Evolutionary conservation across 2,329 filamentous ascomycete species (phyloP).

Genomic region (Ophiostoma ulmi): DNA sequence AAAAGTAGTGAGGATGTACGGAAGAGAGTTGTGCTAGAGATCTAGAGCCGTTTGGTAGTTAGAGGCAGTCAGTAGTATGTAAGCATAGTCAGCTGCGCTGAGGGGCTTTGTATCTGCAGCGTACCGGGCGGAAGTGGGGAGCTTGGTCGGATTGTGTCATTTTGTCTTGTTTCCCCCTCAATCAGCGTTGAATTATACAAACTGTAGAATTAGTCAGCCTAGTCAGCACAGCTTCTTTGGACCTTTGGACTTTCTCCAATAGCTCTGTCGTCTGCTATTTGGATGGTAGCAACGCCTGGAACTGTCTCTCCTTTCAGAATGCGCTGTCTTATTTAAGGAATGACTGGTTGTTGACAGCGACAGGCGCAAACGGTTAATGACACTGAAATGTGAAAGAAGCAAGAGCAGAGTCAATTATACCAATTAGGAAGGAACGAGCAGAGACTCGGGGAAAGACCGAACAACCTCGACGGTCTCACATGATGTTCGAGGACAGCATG

Average conservation of each 20-base stretch:
- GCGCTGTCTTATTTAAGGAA: background rate
- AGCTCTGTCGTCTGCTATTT: background rate
- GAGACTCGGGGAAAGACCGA: background rate
- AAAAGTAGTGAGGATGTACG: background rate
- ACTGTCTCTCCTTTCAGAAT: background rate
- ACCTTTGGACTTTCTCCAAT: background rate
- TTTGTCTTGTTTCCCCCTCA: constrained; percentile 7
- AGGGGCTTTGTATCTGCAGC: background rate
- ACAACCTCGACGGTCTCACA: background rate
- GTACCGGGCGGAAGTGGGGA: constrained; percentile 4
- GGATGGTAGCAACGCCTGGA: background rate
- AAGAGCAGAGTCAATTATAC: background rate
- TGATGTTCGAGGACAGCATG: background rate
- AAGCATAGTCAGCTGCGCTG: background rate
- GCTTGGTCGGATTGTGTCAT: constrained; percentile 1
- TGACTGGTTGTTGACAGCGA: background rate
- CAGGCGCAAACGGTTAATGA: background rate
- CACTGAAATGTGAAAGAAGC: background rate
- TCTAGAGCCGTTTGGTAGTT: background rate
- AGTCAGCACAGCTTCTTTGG: background rate
- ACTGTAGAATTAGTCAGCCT: background rate
- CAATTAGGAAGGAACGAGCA: background rate
- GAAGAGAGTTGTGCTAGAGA: background rate
- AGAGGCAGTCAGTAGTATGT: too few relatives aligned
- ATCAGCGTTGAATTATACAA: background rate